Evolutionary conservation across 73 alveolate species (phyloP).

Genomic region (Tetrahymena thermophila): DNA sequence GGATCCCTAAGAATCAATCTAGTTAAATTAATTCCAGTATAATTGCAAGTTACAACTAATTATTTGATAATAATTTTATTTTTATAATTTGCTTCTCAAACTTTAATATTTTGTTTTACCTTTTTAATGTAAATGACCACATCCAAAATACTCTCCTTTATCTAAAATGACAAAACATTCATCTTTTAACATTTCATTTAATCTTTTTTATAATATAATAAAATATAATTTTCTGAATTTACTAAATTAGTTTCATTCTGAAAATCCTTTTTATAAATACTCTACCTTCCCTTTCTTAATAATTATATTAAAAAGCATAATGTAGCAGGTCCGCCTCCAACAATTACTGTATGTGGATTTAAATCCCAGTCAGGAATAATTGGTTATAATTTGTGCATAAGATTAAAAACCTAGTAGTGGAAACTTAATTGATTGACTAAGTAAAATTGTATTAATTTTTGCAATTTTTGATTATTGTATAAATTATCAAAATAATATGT

Average conservation of each 20-base stretch:
- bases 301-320: neutral
- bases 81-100: too few relatives aligned
- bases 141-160: neutral
- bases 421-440: neutral
- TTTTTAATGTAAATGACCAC: neutral
- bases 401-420: neutral
- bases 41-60: neutral
- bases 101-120: neutral
- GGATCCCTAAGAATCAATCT: neutral
- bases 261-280: neutral
- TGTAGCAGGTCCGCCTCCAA: neutral
- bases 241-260: too few relatives aligned
- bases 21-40: neutral
- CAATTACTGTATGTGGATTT: neutral
- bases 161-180: neutral
- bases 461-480: too few relatives aligned
- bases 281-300: neutral
- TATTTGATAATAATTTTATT: neutral
- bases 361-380: neutral
- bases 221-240: neutral
- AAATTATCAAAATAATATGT: neutral
- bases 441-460: neutral
- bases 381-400: neutral
- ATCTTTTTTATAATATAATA: neutral
- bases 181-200: neutral